A percentile compares a stretch with the other conserved stretches of the same genome.
Evolutionary conservation across 2,329 filamentous ascomycete genomes (phyloP).

Genomic region (Aspergillus fructus): DNA sequence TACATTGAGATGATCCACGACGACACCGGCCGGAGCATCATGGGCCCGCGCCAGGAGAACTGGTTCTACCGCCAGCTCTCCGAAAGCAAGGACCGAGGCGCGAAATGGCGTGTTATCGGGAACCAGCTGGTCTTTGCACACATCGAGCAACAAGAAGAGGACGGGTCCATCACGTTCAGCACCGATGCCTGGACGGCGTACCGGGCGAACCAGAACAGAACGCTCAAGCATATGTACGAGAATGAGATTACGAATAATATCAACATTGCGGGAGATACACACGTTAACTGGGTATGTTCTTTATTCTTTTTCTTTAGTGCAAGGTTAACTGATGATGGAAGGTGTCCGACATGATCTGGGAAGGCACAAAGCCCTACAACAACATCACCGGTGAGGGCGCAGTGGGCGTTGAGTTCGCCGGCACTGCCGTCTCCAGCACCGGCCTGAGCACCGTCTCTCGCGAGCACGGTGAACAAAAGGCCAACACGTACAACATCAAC

Average conservation of each 20-base stretch:
- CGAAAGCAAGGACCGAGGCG: slow-evolving; percentile 61
- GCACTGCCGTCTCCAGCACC: slow-evolving; percentile 64
- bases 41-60: slow-evolving; percentile 70
- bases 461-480: slow-evolving; percentile 33
- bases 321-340: not conserved
- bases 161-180: slow-evolving; percentile 7
- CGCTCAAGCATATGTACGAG: slow-evolving; percentile 63
- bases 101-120: slow-evolving; percentile 69
- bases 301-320: not conserved
- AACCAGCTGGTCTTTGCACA: slow-evolving; percentile 56
- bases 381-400: slow-evolving; percentile 53
- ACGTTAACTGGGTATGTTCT: slow-evolving; percentile 60
- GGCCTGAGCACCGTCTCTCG: slow-evolving; percentile 55
- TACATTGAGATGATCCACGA: slow-evolving; percentile 64
- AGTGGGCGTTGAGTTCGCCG: slow-evolving; percentile 65
- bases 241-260: slow-evolving; percentile 72
- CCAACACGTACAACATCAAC: slow-evolving; percentile 47
- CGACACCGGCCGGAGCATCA: slow-evolving; percentile 66
- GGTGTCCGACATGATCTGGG: slow-evolving; percentile 56
- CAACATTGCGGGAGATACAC: slow-evolving; percentile 69
- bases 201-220: slow-evolving; percentile 68
- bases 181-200: slow-evolving; percentile 67
- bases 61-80: slow-evolving; percentile 68
- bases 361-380: slow-evolving; percentile 54
- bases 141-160: slow-evolving; percentile 1